phyloP scores from a whole-genome alignment of 2,329 filamentous ascomycete genomes.

The Emericellopsis cladophorae region DNA sequence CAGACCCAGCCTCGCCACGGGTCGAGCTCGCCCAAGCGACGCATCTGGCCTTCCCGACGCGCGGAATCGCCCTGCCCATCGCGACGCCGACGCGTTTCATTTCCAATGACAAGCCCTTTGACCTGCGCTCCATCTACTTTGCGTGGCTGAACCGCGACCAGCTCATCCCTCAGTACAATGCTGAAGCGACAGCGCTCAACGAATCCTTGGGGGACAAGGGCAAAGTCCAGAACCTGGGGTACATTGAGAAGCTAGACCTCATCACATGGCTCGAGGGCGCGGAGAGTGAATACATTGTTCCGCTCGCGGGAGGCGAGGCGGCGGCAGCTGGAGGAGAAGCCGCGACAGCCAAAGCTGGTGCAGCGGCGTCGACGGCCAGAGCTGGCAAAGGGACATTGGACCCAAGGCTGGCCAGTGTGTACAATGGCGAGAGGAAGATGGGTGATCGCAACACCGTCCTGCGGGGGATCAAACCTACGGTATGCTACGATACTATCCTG shows the following conservation, averaged over 20 bases:
- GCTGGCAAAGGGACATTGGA: constrained; percentile 58
- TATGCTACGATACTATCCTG: constrained; percentile 27
- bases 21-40: constrained; percentile 63
- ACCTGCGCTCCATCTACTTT: constrained; percentile 91
- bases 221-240: constrained; percentile 76
- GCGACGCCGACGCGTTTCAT: constrained; percentile 73
- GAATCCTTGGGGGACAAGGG: constrained; percentile 55
- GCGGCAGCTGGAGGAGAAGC: constrained; percentile 16
- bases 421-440: constrained; percentile 81
- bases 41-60: constrained; percentile 60
- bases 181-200: constrained; percentile 68
- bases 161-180: constrained; percentile 83
- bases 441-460: constrained; percentile 85
- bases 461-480: constrained; percentile 77
- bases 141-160: constrained; percentile 91
- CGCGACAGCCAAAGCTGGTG: constrained; percentile 23
- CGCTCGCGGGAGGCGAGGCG: constrained; percentile 52
- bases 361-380: constrained; percentile 31
- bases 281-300: constrained; percentile 86
- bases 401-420: constrained; percentile 75
- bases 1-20: constrained; percentile 46
- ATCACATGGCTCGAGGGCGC: constrained; percentile 90
- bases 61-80: constrained; percentile 53
- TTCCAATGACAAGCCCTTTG: constrained; percentile 61
- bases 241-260: constrained; percentile 82